phyloP scores from a whole-genome alignment of 352 stramenopile species.

The Phytophthora melonis region DNA sequence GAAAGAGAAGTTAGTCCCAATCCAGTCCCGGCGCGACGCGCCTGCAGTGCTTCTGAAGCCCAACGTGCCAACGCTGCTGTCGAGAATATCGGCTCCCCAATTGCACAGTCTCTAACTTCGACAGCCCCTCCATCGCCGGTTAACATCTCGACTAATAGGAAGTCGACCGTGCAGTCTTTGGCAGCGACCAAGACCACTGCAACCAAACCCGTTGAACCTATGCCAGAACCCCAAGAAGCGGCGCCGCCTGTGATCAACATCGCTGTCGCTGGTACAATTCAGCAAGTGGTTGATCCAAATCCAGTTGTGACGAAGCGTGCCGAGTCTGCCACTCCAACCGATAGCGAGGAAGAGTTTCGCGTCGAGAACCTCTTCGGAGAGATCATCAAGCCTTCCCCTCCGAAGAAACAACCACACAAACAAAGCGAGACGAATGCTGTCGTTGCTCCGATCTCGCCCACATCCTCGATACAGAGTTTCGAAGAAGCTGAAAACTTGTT shows the following conservation, averaged over 20 bases:
- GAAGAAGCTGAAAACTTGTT: constrained; percentile 64
- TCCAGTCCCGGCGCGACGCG: not conserved
- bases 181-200: not conserved
- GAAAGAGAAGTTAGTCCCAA: not conserved
- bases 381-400: constrained; percentile 6
- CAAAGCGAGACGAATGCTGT: not conserved
- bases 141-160: not conserved
- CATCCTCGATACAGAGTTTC: constrained; percentile 36
- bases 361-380: constrained; percentile 37
- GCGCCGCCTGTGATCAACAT: constrained; percentile 12
- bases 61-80: not conserved
- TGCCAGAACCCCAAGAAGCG: constrained; percentile 26
- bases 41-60: not conserved
- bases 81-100: not conserved
- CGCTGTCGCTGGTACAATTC: constrained; percentile 1
- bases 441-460: constrained; percentile 7
- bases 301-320: constrained; percentile 4
- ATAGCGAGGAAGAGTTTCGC: constrained; percentile 26
- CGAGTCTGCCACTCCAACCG: constrained; percentile 16
- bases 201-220: constrained; percentile 11
- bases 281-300: not conserved
- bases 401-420: constrained; percentile 4
- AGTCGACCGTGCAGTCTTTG: not conserved
- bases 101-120: not conserved
- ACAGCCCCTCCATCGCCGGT: not conserved